A percentile compares a stretch with the other conserved stretches of the same genome.
Conservation (phyloP, 208 protist genomes). For the Leishmania arabica region DNA sequence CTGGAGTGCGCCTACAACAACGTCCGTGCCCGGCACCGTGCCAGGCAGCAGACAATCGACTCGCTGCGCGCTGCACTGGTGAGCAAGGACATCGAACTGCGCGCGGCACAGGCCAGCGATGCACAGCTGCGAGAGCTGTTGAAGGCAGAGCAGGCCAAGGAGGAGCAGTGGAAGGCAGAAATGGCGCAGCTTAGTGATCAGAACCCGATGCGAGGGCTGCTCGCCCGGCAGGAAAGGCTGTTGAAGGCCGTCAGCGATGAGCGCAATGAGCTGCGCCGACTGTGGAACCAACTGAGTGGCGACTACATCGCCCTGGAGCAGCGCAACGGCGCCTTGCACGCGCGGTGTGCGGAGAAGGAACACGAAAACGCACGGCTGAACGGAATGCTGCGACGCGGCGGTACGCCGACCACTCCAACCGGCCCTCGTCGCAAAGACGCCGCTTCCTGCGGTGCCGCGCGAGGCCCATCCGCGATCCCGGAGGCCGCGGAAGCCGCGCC, state of each 20-base stretch:
- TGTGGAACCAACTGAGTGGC: conserved; percentile 53
- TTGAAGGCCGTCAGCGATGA: conserved; percentile 56
- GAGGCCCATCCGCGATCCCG: neutral
- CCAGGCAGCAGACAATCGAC: conserved; percentile 23
- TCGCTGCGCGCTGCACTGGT: conserved; percentile 17
- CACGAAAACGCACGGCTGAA: conserved; percentile 64
- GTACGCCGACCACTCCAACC: neutral
- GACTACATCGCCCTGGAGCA: conserved; percentile 74
- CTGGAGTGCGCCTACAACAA: conserved; percentile 36
- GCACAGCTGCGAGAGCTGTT: conserved; percentile 41
- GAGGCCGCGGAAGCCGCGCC: neutral
- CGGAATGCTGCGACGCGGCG: conserved; percentile 33
- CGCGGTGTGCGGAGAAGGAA: conserved; percentile 73
- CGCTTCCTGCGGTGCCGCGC: neutral
- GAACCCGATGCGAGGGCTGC: conserved; percentile 56
- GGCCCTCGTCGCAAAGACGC: neutral
- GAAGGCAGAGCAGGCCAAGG: conserved; percentile 31
- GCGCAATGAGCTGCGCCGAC: conserved; percentile 49
- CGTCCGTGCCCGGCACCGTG: conserved; percentile 16
- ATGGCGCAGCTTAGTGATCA: conserved; percentile 39
- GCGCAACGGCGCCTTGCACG: conserved; percentile 74
- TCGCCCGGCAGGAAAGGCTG: conserved; percentile 56
- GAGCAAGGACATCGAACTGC: conserved; percentile 31
- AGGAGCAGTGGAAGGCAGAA: conserved; percentile 41
- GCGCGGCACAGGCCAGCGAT: conserved; percentile 27